These are phyloP conservation scores for Nannochloropsis gaditana DNA, from an alignment of 108 stramenopile genomes.

Conservation along the genomic window DNA sequence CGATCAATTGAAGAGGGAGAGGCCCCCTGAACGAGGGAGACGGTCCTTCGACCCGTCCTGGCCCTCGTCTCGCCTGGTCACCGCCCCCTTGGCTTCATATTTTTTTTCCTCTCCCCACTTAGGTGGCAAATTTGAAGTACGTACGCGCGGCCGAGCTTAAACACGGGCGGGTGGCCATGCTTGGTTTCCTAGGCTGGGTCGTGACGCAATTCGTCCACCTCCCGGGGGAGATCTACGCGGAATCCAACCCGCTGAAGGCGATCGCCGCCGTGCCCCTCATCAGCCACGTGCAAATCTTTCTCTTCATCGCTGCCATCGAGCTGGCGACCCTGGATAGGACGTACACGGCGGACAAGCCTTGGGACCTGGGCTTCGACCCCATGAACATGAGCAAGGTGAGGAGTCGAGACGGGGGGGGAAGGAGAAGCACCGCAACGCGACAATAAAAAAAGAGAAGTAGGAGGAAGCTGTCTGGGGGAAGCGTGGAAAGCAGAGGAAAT, in stretches of 20 bases:
- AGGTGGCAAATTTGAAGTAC: conserved; percentile 60
- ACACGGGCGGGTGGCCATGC: conserved; percentile 82
- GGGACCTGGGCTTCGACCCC: conserved; percentile 15
- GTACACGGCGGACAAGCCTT: conserved; percentile 69
- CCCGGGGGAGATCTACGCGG: conserved; percentile 44
- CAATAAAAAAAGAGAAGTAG: conserved; percentile 50
- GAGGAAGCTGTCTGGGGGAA: conserved; percentile 56
- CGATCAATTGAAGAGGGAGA: no score
- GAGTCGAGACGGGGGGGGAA: not conserved
- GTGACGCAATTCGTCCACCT: conserved; percentile 26
- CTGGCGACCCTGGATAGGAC: conserved; percentile 58
- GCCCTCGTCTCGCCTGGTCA: no score
- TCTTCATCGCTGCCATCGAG: conserved; percentile 68
- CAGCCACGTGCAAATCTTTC: conserved; percentile 47
- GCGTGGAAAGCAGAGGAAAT: no score
- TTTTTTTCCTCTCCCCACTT: not conserved
- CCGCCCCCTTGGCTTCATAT: not conserved
- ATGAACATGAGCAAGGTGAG: conserved; percentile 32
- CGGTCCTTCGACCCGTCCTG: no score
- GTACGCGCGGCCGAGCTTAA: conserved; percentile 83
- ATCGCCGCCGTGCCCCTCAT: not conserved
- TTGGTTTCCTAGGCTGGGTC: not conserved
- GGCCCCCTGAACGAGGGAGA: no score
- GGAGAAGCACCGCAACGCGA: conserved; percentile 53
- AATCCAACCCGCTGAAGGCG: not conserved